Evolutionary conservation across 768 basidiomycete species (phyloP).

Genomic region (Termitomyces titanicus): DNA sequence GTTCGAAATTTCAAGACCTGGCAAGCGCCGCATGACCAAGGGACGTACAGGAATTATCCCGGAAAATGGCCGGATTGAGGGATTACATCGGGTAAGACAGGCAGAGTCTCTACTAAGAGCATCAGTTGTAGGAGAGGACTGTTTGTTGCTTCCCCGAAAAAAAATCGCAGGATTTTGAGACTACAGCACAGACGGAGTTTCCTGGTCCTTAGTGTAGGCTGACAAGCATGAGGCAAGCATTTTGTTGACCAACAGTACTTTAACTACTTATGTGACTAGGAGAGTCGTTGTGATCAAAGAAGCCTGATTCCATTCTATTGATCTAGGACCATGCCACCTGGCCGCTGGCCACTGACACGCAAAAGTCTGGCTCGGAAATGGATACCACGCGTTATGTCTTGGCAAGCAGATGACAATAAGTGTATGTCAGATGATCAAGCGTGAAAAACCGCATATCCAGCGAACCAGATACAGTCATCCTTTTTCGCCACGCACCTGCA

Average conservation of each 20-base stretch:
- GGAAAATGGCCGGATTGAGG: constrained; percentile 18
- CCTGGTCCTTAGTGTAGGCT: background rate
- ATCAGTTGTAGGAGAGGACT: background rate
- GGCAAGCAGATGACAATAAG: background rate
- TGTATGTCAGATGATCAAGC: background rate
- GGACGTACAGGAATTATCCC: constrained; percentile 3
- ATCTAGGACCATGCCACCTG: background rate
- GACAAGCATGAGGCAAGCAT: background rate
- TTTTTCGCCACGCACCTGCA: background rate
- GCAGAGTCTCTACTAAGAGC: background rate
- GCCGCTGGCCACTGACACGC: background rate
- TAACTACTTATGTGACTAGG: background rate
- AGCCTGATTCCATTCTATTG: background rate
- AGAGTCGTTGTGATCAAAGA: background rate
- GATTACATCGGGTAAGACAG: constrained; percentile 9
- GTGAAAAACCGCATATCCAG: background rate
- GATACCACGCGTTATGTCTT: background rate
- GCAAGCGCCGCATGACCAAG: background rate
- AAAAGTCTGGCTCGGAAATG: background rate
- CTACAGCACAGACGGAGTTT: background rate
- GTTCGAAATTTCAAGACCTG: background rate
- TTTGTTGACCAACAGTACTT: background rate
- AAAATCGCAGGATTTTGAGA: background rate
- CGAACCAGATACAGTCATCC: background rate
- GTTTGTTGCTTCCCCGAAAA: background rate